These are phyloP conservation scores for Fonsecaea erecta DNA, from an alignment of 2,329 filamentous ascomycete genomes.

Conservation along the genomic window DNA sequence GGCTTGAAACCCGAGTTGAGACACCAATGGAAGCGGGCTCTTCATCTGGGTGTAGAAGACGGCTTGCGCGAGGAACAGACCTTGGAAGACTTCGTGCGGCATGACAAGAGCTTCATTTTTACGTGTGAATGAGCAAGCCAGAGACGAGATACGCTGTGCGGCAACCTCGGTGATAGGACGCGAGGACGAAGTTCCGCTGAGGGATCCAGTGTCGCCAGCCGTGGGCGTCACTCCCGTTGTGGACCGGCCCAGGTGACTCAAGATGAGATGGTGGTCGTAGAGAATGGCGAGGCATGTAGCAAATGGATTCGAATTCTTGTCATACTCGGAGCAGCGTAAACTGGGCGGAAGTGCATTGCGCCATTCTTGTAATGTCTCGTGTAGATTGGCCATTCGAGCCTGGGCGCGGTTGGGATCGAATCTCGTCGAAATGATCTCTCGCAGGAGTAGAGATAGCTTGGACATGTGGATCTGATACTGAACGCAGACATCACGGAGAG, in stretches of 20 bases:
- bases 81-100: constrained; percentile 23
- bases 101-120: constrained; percentile 12
- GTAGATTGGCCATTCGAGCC: constrained; percentile 16
- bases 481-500: constrained; percentile 12
- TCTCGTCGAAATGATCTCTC: constrained; percentile 20
- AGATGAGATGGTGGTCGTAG: constrained; percentile 15
- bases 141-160: constrained; percentile 14
- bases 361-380: constrained; percentile 15
- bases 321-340: constrained; percentile 10
- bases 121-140: constrained; percentile 15
- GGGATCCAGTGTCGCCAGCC: constrained; percentile 6
- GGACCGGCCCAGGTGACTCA: constrained; percentile 12
- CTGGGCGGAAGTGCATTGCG: constrained; percentile 10
- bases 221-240: constrained; percentile 4
- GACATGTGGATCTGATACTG: constrained; percentile 20
- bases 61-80: constrained; percentile 20
- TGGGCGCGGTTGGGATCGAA: constrained; percentile 19
- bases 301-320: constrained; percentile 15
- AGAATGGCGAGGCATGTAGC: constrained; percentile 18
- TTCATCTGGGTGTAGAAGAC: constrained; percentile 23
- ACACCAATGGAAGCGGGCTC: constrained; percentile 6
- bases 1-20: constrained; percentile 10
- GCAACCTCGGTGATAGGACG: constrained; percentile 12
- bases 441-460: constrained; percentile 18
- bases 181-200: neutral